A percentile compares a stretch with the other conserved stretches of the same genome.
Evolutionary conservation across 1,284 basidiomycete species (phyloP).

Genomic region (Polyporus tsugae): DNA sequence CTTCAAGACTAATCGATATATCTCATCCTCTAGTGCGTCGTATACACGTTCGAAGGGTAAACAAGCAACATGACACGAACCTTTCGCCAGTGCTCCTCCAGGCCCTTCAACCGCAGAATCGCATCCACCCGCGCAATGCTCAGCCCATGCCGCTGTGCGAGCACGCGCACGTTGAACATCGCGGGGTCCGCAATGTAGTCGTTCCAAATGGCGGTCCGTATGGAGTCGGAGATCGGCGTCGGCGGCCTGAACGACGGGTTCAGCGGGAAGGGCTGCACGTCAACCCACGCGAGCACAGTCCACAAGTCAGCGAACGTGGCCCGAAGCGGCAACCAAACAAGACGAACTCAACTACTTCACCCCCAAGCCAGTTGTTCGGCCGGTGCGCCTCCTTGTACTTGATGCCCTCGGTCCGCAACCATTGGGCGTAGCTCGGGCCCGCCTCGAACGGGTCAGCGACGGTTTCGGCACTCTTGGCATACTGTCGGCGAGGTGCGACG

Average conservation of each 20-base stretch:
- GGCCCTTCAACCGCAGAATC: slow-evolving; percentile 79
- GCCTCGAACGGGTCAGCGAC: slow-evolving; percentile 28
- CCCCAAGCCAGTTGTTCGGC: slow-evolving; percentile 67
- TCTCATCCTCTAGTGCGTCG: slow-evolving; percentile 60
- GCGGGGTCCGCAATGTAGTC: slow-evolving; percentile 65
- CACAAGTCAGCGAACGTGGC: background rate
- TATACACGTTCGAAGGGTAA: slow-evolving; percentile 27
- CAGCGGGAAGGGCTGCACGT: slow-evolving; percentile 76
- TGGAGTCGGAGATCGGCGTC: slow-evolving; percentile 70
- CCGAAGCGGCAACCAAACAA: slow-evolving; percentile 4
- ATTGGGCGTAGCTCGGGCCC: slow-evolving; percentile 43
- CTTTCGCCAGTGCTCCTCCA: slow-evolving; percentile 75
- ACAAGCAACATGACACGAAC: slow-evolving; percentile 51
- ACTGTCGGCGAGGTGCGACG: slow-evolving; percentile 30
- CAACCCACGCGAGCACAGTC: background rate
- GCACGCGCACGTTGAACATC: slow-evolving; percentile 62
- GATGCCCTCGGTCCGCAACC: slow-evolving; percentile 46
- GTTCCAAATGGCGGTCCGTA: slow-evolving; percentile 62
- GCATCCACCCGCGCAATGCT: slow-evolving; percentile 83
- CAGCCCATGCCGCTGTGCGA: slow-evolving; percentile 68
- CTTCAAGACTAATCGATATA: slow-evolving; percentile 90
- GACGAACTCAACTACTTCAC: slow-evolving; percentile 59
- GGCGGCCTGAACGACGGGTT: slow-evolving; percentile 85
- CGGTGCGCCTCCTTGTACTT: slow-evolving; percentile 49
- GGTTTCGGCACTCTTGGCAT: slow-evolving; percentile 30